Conservation (phyloP, 805 yeast genomes). For the Candida tammaniensis region DNA sequence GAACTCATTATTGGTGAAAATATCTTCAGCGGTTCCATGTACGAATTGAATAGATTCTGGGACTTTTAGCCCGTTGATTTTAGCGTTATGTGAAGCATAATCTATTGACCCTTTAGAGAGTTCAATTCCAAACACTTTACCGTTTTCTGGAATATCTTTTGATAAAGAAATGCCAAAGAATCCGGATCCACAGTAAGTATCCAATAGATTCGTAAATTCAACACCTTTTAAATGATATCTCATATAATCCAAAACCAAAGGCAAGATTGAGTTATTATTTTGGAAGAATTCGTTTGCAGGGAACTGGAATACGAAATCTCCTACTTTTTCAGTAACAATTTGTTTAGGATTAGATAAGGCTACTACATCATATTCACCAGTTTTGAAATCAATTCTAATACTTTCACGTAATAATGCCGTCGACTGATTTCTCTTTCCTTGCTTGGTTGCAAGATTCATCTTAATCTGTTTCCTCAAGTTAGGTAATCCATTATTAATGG, state of each 20-base stretch:
- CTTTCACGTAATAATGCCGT: conserved; percentile 33
- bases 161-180: conserved; percentile 41
- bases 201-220: conserved; percentile 29
- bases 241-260: conserved; percentile 32
- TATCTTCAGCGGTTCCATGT: conserved; percentile 35
- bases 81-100: conserved; percentile 39
- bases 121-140: conserved; percentile 43
- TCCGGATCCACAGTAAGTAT: conserved; percentile 47
- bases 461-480: conserved; percentile 13
- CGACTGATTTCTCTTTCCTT: conserved; percentile 3
- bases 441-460: conserved; percentile 2
- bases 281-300: conserved; percentile 41
- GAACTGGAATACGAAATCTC: conserved; percentile 35
- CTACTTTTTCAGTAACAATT: conserved; percentile 35
- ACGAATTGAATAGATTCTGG: conserved; percentile 30
- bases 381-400: conserved; percentile 23
- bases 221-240: conserved; percentile 16
- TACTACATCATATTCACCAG: conserved; percentile 25
- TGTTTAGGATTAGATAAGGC: conserved; percentile 25
- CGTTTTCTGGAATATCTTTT: conserved; percentile 20
- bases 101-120: conserved; percentile 29
- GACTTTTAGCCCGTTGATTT: conserved; percentile 31
- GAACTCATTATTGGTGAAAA: conserved; percentile 29
- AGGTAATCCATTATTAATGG: conserved; percentile 26
- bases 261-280: conserved; percentile 33